Base-by-base conservation (phyloP, 176 grass and related monocot genomes). In the Eleusine coracana region DNA sequence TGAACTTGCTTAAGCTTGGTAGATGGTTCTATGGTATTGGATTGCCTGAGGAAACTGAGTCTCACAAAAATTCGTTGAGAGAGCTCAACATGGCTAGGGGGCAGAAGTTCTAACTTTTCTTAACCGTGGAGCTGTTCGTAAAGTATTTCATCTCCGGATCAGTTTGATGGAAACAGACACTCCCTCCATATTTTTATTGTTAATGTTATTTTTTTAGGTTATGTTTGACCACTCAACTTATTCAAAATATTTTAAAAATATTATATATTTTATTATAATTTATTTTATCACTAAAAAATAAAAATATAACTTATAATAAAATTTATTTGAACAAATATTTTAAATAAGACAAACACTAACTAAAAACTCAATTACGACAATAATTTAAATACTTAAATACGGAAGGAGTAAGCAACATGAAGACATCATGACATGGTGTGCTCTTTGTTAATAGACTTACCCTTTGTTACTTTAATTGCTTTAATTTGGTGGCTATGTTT, bases 1-100 rank as follows among this genome's bases (percentile, higher is more conserved):
- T 95, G 60, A 98, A 59, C 39, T 88, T 90, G 79, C 76, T 86
- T 40, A 93, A 91, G 79, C 63, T 98, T 29, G 95, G 92, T 34
- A 84, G 85, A 21, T 95, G 95, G 95, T 92, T 94, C 56, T 94
- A 91, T 52, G 95, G 95, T 86, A 95, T 95, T 42, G 84, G 84
- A 28, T 82, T 94, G 76, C 90, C 71, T 44, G 92, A 95, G 27
- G 92, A 98, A 70, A 70, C 66, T 1, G 72, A 81, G 5, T 89
- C 84, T 9, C 66, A 79, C 70, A 86, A 74, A 70, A 65, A 91
- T 50, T 91, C 86, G 46, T 52, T 98, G 76, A 86, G 69, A 61
- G 76, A 86, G 56, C 88, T 98, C 49, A 86, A 90, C 46, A 77
- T 70, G 14, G 28, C 62, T 16, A 89, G n/a, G 90, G 91, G 17